Base-by-base conservation (phyloP, 139 green algal species). In the Medakamo hakoo region DNA sequence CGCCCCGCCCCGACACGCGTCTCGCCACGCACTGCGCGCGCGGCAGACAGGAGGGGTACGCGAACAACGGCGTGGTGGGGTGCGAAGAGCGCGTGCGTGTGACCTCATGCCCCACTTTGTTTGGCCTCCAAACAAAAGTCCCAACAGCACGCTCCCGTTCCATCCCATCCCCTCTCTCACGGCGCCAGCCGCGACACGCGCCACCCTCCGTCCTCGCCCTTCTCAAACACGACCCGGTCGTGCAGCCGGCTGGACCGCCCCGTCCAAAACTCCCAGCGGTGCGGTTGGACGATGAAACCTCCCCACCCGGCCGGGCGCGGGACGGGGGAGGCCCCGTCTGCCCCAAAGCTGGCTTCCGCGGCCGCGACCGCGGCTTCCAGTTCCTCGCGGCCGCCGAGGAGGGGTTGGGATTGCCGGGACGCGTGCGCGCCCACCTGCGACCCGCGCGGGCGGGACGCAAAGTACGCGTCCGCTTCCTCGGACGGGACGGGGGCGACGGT, bases 221-320 rank as follows among this genome's bases (percentile, higher is more conserved):
- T 52, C 25, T 28, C 63, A 67, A 82, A 93, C 14, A 57, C 57
- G 56, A 94, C 73, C 25, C 88, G 78, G 66, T 96, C 89, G 63
- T 96, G 88, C 68, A 95, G 71, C 20, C 88, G 78, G 24, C 61
- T 78, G 30, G 76, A 71, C 26, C 83, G 71, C 5, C 87, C 88
- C 71, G 95, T 84, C 88, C 88, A 96, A 61, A 96, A 96, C 71
- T 96, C 88, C 2, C 95, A 66, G 1, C 21, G 21, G 0, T 66
- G 58, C 2, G 88, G 89, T 4, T 70, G 64, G 27, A 96, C 66
- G 26, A 86, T 62, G 65, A 80, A 96, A 29, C 89, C 88, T 4
- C 89, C 87, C 88, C 87, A 95, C 63, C 88, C 27, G 1, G 31
- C 59, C 2, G 64, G 68, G 2, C 64, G 30, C 0, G 63, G 69